Evolutionary conservation across 257 asterid genomes (phyloP).

Genomic region (Marsdenia floribunda): DNA sequence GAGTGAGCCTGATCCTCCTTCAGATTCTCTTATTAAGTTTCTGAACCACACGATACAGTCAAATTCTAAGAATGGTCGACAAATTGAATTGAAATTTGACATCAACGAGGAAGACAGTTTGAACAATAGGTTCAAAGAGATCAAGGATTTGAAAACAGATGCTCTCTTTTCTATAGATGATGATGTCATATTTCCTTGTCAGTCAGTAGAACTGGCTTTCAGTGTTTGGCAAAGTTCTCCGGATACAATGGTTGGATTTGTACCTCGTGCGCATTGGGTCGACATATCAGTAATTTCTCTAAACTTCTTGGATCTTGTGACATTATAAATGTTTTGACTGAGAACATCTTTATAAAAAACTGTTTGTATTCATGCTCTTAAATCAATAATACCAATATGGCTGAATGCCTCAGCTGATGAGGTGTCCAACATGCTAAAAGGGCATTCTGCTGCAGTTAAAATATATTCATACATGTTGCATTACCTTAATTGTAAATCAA

Average conservation of each 20-base stretch:
- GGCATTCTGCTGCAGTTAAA: neutral
- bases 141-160: constrained; percentile 63
- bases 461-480: neutral
- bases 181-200: constrained; percentile 71
- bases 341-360: neutral
- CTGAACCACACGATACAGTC: constrained; percentile 39
- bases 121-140: constrained; percentile 83
- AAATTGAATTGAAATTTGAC: constrained; percentile 60
- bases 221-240: constrained; percentile 76
- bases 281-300: constrained; percentile 47
- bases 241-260: constrained; percentile 86
- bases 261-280: constrained; percentile 79
- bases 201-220: constrained; percentile 65
- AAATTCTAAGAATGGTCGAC: constrained; percentile 42
- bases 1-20: constrained; percentile 82
- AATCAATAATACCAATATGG: neutral
- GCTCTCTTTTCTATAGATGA: constrained; percentile 82
- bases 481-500: neutral
- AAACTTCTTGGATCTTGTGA: neutral
- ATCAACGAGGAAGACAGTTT: constrained; percentile 72
- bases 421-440: neutral
- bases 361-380: neutral
- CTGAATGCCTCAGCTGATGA: neutral
- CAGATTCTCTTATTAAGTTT: constrained; percentile 48
- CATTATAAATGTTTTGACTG: neutral